These are phyloP conservation scores for Massarina eburnea DNA, from an alignment of 2,329 filamentous ascomycete genomes.

Conservation along the genomic window DNA sequence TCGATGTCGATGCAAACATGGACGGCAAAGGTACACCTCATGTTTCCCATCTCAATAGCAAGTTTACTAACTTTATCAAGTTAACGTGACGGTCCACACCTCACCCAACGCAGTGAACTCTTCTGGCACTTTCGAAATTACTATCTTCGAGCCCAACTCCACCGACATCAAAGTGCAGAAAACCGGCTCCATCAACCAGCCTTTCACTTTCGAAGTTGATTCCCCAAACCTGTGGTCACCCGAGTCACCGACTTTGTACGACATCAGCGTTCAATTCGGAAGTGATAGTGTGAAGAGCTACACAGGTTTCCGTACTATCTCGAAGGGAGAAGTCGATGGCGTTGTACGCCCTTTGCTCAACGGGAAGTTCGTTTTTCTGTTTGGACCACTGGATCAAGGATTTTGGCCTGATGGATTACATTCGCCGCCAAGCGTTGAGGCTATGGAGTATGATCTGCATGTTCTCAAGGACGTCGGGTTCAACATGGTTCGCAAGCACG, in stretches of 20 bases:
- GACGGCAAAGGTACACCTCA: constrained; percentile 30
- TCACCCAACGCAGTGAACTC: constrained; percentile 27
- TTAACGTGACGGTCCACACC: constrained; percentile 59
- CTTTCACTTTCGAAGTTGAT: constrained; percentile 59
- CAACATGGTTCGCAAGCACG: constrained; percentile 72
- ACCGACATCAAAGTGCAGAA: constrained; percentile 48
- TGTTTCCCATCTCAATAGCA: not conserved
- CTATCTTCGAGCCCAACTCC: constrained; percentile 37
- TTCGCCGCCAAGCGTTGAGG: constrained; percentile 64
- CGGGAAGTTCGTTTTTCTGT: constrained; percentile 67
- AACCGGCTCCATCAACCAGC: constrained; percentile 49
- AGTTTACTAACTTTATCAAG: constrained; percentile 38
- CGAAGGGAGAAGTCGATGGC: constrained; percentile 58
- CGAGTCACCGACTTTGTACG: constrained; percentile 63
- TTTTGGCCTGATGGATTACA: constrained; percentile 73
- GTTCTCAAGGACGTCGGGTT: constrained; percentile 66
- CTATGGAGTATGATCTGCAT: constrained; percentile 67
- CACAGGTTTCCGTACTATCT: constrained; percentile 68
- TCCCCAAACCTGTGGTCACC: constrained; percentile 67
- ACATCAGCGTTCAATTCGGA: constrained; percentile 58
- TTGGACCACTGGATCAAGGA: constrained; percentile 70
- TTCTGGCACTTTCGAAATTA: constrained; percentile 31
- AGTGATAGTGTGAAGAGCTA: constrained; percentile 63
- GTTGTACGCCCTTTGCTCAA: constrained; percentile 66
- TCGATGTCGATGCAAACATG: constrained; percentile 59